phyloP scores from a whole-genome alignment of 345 rosid genomes.

The Citrus sp. region DNA sequence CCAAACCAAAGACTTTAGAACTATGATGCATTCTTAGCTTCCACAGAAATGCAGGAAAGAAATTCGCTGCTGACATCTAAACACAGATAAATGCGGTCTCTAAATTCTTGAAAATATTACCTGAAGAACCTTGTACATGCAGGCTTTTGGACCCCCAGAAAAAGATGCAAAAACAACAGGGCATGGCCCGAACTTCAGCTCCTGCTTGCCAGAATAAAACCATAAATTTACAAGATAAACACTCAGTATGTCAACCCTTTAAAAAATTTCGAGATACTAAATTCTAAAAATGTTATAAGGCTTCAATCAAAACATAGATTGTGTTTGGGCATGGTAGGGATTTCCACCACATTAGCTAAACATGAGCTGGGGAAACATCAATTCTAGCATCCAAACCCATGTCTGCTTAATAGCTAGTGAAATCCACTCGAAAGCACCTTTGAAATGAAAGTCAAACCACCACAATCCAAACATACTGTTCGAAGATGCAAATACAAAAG shows the following conservation, averaged over 20 bases:
- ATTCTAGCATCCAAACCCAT: not conserved
- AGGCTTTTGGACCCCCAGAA: conserved; percentile 90
- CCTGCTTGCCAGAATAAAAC: conserved; percentile 36
- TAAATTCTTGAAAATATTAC: conserved; percentile 32
- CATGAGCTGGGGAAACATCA: no score
- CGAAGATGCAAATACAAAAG: not conserved
- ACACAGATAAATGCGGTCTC: not conserved
- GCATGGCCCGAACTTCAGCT: conserved; percentile 64
- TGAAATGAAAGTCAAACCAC: not conserved
- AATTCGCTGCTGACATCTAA: not conserved
- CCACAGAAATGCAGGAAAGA: not conserved
- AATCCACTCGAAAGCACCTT: not conserved
- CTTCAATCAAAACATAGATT: not conserved
- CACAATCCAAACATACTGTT: not conserved
- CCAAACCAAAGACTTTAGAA: not conserved
- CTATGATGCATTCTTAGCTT: not conserved
- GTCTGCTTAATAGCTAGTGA: not conserved
- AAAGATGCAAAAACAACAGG: conserved; percentile 84
- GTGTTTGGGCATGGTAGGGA: not conserved
- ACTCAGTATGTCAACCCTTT: not conserved
- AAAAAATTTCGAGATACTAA: not conserved
- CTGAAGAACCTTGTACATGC: conserved; percentile 93
- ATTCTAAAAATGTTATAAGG: not conserved
- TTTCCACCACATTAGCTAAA: not conserved
- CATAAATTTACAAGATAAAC: conserved; percentile 2